Conservation (phyloP, 2,329 filamentous ascomycete species). For the Aspergillus calidoustus region DNA sequence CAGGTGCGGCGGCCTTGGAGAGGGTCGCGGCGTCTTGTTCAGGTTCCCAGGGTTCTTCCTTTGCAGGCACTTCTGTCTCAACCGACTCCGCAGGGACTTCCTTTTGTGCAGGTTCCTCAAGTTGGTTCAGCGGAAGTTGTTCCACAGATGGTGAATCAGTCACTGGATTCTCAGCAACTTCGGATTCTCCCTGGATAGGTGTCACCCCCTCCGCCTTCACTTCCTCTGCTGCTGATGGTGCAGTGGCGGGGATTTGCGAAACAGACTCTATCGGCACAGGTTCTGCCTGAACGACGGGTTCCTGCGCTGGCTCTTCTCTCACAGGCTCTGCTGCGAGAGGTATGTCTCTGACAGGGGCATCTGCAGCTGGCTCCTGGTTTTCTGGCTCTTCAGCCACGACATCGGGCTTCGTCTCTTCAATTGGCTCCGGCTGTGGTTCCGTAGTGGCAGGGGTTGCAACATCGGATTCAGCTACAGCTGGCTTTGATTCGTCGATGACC, state of each 20-base stretch:
- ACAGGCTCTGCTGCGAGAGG: conserved; percentile 14
- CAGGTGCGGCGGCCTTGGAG: background rate
- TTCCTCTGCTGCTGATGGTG: background rate
- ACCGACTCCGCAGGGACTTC: conserved; percentile 1
- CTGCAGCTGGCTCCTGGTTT: conserved; percentile 13
- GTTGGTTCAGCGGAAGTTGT: background rate
- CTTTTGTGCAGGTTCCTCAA: conserved; percentile 12
- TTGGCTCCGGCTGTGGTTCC: conserved; percentile 12
- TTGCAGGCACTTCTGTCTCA: no score
- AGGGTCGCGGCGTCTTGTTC: background rate
- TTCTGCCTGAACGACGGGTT: background rate
- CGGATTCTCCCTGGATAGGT: background rate
- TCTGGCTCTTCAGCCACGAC: conserved; percentile 8
- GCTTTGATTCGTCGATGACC: background rate
- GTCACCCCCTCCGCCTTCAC: background rate
- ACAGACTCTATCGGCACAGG: background rate
- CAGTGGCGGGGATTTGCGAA: background rate
- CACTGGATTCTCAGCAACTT: background rate
- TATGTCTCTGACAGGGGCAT: conserved; percentile 3
- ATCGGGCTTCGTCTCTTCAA: conserved; percentile 10
- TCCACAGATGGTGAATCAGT: background rate
- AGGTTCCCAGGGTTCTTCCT: conserved; percentile 2
- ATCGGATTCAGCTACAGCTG: conserved; percentile 9
- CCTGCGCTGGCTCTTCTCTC: conserved; percentile 5
- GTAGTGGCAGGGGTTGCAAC: conserved; percentile 5